These are phyloP conservation scores for Eucalyptus shirleyi DNA, from an alignment of 345 rosid species.

Conservation along the genomic window DNA sequence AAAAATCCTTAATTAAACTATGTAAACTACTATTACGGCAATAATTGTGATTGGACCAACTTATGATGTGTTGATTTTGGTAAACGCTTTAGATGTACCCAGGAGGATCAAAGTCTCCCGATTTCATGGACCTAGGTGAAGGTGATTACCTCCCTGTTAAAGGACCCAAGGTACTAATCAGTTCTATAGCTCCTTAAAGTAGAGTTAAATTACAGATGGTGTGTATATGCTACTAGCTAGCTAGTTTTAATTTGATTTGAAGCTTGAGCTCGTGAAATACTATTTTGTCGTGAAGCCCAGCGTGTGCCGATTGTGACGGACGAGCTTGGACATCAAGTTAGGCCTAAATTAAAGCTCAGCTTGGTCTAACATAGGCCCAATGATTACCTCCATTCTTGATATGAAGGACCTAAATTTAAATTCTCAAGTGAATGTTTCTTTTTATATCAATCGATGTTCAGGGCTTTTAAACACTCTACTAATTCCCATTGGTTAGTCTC, in stretches of 20 bases:
- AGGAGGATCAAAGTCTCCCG: constrained; percentile 34
- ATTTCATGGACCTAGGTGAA: constrained; percentile 19
- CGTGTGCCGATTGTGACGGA: neutral
- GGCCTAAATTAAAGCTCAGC: neutral
- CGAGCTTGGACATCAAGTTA: neutral
- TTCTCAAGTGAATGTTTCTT: too few species aligned
- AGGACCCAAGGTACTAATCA: constrained; percentile 26
- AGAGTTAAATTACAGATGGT: neutral
- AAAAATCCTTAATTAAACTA: neutral
- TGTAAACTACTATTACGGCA: neutral
- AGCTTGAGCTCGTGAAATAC: neutral
- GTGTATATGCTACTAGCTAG: neutral
- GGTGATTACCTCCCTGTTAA: constrained; percentile 25
- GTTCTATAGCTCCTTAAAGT: neutral
- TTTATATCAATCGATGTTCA: too few species aligned
- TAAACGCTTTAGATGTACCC: constrained; percentile 23
- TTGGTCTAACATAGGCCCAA: neutral
- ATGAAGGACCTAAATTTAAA: too few species aligned
- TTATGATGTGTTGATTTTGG: neutral
- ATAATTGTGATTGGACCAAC: neutral
- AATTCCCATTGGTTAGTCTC: too few species aligned
- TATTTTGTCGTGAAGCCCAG: neutral
- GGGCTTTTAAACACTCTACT: too few species aligned
- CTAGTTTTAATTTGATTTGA: neutral
- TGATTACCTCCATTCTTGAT: neutral